Evolutionary conservation across 1,284 basidiomycete genomes (phyloP).

Genomic region (Neolentinus lepideus): DNA sequence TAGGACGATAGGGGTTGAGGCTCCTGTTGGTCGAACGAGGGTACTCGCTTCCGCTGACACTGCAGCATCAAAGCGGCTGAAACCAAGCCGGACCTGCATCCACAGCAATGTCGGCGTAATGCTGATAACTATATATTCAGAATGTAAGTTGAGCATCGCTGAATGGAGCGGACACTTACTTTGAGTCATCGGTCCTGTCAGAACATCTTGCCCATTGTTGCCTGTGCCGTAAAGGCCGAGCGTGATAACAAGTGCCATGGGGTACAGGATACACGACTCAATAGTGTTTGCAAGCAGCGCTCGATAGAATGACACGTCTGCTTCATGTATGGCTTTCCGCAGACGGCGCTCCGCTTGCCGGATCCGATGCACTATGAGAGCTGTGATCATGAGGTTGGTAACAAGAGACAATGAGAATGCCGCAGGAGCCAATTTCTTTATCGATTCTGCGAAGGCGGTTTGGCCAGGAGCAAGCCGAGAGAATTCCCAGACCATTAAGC

Average conservation of each 20-base stretch:
- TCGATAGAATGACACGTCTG: neutral
- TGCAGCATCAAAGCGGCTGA: no score
- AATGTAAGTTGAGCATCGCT: neutral
- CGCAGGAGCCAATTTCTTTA: neutral
- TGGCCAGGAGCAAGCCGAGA: neutral
- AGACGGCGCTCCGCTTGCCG: neutral
- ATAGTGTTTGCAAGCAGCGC: neutral
- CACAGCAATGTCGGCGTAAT: neutral
- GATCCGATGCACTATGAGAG: constrained; percentile 1
- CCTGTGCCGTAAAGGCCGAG: neutral
- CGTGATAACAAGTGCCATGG: neutral
- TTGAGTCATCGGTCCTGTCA: neutral
- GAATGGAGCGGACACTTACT: neutral
- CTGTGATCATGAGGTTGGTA: constrained; percentile 3
- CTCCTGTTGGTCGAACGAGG: no score
- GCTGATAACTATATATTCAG: neutral
- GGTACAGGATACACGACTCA: constrained; percentile 1
- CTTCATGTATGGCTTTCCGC: neutral
- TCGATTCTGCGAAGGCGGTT: neutral
- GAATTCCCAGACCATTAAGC: constrained; percentile 1
- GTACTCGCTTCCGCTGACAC: no score
- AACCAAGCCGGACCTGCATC: neutral
- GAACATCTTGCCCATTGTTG: neutral
- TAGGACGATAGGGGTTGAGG: no score
- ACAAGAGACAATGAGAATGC: constrained; percentile 1